A percentile compares a stretch with the other conserved stretches of the same genome.
phyloP scores from a whole-genome alignment of 1,139 yeast species.

The Arxiozyma bovina region DNA sequence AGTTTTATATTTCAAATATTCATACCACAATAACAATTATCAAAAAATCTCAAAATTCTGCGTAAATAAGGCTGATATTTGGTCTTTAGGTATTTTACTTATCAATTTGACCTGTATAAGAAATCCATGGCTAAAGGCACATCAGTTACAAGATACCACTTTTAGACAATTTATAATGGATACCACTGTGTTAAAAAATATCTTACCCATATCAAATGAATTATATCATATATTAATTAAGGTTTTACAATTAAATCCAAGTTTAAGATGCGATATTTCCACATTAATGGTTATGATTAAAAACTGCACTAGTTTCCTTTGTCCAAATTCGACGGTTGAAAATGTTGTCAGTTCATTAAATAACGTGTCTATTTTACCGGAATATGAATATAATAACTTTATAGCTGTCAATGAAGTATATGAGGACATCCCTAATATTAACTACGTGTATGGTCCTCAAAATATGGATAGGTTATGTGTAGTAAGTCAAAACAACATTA shows the following conservation, averaged over 20 bases:
- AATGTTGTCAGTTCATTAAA: constrained; percentile 35
- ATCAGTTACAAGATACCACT: constrained; percentile 49
- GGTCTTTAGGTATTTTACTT: constrained; percentile 80
- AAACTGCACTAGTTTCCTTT: constrained; percentile 18
- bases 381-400: not conserved
- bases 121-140: constrained; percentile 91
- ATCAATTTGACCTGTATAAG: constrained; percentile 75
- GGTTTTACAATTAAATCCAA: constrained; percentile 60
- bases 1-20: constrained; percentile 32
- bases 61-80: constrained; percentile 71
- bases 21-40: not conserved
- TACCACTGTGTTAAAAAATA: constrained; percentile 47
- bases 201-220: constrained; percentile 39
- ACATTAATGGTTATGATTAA: constrained; percentile 26
- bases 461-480: no score
- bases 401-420: not conserved
- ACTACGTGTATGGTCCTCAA: not conserved
- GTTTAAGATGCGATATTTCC: constrained; percentile 46
- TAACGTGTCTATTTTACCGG: constrained; percentile 14
- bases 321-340: not conserved
- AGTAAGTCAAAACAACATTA: no score
- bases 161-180: constrained; percentile 45
- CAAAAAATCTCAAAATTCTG: constrained; percentile 33
- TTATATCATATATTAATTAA: constrained; percentile 46
- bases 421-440: not conserved